Base-by-base conservation (phyloP, 176 grass and related monocot species). In the Ensete glaucum region DNA sequence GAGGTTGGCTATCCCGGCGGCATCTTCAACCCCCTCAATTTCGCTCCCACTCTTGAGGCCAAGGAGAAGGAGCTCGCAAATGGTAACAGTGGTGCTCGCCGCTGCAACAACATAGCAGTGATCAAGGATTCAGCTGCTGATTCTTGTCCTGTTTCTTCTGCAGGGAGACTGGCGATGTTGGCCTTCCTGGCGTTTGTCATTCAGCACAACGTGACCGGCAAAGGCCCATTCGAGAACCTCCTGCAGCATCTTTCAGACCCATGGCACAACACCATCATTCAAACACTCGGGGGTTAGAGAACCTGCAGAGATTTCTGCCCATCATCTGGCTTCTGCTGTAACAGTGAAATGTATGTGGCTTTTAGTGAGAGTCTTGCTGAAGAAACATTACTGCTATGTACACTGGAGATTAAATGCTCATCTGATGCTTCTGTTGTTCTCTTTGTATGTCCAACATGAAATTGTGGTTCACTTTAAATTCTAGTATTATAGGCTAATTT, bases 1-100 rank as follows among this genome's bases (percentile, higher is more conserved):
- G 49, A 77, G 14, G 58, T 64, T 8, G 75, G 75, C 16, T 77
- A 77, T 3, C 60, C 60, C 4, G 75, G 75, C 1, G 57, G 74
- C 74, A 64, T 77, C 74, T 77, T 77, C 74, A 77, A 65, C 43
- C 74, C 75, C 43, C 75, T 77, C 9, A 77, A 77, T 43, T 74
- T 74, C 22, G 53, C 72, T 6, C 75, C 75, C 17, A 69, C 6
- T 14, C 43, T 17, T 60, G 13, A 69, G 43, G 14, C 7, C 9
- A n/a, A 43, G 34, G 34, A 43, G 34, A 43, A 43, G 34, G 34
- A 43, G 34, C 67, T 29, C 49, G 67, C 29, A 49, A 49, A 49
- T 69, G 24, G 29, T 60, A 60, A 60, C 7, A 20, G 19, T 59
- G 16, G 4, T 34, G 3, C 4, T 43, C 34, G 34, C 34, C 34